Conservation (phyloP, 768 basidiomycete genomes). For the Suillus sp. region DNA sequence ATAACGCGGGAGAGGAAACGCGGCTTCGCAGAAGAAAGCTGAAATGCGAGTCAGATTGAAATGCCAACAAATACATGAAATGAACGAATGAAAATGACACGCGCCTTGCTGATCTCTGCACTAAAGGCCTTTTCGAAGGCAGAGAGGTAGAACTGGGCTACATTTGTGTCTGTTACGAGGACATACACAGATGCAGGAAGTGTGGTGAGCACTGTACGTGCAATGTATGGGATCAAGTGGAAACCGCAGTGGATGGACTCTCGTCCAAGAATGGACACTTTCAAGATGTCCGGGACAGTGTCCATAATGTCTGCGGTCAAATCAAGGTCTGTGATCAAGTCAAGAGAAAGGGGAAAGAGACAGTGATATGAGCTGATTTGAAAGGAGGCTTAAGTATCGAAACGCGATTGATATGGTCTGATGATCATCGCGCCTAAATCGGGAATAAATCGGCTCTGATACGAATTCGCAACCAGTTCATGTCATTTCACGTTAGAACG, state of each 20-base stretch:
- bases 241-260: slow-evolving; percentile 94
- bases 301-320: no score
- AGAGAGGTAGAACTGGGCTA: slow-evolving; percentile 78
- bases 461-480: neutral
- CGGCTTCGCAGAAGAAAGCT: slow-evolving; percentile 37
- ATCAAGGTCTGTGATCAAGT: slow-evolving; percentile 1
- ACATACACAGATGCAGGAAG: slow-evolving; percentile 86
- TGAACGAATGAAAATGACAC: neutral
- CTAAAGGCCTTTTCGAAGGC: slow-evolving; percentile 70
- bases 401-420: neutral
- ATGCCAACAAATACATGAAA: neutral
- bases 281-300: slow-evolving; percentile 59
- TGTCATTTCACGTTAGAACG: slow-evolving; percentile 4
- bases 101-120: slow-evolving; percentile 32
- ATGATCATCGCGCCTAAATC: neutral
- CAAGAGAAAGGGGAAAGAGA: neutral
- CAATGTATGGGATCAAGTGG: slow-evolving; percentile 88
- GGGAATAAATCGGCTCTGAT: slow-evolving; percentile 4
- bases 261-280: slow-evolving; percentile 81
- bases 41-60: neutral
- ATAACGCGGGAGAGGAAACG: slow-evolving; percentile 81
- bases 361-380: neutral
- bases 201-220: slow-evolving; percentile 63
- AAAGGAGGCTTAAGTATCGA: neutral
- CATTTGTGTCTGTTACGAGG: slow-evolving; percentile 89